Evolutionary conservation across 2,329 filamentous ascomycete species (phyloP).

Genomic region (Sporothrix phasma): DNA sequence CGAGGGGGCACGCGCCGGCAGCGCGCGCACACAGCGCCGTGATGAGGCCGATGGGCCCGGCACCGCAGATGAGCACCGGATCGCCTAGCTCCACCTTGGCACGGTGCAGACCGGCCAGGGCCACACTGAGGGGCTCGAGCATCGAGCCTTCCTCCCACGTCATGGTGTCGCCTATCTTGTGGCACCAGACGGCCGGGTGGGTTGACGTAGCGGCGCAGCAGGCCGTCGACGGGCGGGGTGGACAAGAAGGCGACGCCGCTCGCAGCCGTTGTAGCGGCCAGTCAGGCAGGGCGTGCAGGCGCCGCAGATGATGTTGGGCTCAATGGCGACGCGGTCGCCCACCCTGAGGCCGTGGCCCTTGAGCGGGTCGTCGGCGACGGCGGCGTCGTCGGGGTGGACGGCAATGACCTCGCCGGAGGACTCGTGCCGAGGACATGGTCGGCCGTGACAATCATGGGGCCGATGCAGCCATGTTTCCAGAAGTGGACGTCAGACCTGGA

Average conservation of each 20-base stretch:
- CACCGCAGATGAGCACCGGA: constrained; percentile 79
- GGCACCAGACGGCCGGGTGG: constrained; percentile 91
- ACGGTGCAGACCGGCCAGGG: constrained; percentile 77
- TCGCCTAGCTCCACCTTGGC: constrained; percentile 75
- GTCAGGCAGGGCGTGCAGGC: constrained; percentile 84
- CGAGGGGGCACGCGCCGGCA: constrained; percentile 79
- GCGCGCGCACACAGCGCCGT: constrained; percentile 76
- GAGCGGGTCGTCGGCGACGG: constrained; percentile 25
- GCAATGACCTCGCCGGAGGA: constrained; percentile 77
- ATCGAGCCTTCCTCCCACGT: constrained; percentile 84
- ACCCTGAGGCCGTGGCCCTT: constrained; percentile 67
- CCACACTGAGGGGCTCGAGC: constrained; percentile 82
- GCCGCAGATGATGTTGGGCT: constrained; percentile 89
- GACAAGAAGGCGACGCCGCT: constrained; percentile 76
- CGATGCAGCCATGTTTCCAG: constrained; percentile 92
- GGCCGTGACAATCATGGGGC: constrained; percentile 83
- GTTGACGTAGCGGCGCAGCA: constrained; percentile 87
- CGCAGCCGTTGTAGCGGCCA: constrained; percentile 92
- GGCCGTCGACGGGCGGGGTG: constrained; percentile 78
- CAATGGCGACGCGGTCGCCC: constrained; percentile 86
- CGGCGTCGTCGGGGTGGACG: constrained; percentile 43
- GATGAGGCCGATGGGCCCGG: constrained; percentile 87
- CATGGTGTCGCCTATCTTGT: constrained; percentile 81
- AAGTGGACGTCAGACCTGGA: constrained; percentile 85
- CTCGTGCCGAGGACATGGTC: constrained; percentile 94